Evolutionary conservation across 768 basidiomycete genomes (phyloP).

Genomic region (Lactarius vividus): DNA sequence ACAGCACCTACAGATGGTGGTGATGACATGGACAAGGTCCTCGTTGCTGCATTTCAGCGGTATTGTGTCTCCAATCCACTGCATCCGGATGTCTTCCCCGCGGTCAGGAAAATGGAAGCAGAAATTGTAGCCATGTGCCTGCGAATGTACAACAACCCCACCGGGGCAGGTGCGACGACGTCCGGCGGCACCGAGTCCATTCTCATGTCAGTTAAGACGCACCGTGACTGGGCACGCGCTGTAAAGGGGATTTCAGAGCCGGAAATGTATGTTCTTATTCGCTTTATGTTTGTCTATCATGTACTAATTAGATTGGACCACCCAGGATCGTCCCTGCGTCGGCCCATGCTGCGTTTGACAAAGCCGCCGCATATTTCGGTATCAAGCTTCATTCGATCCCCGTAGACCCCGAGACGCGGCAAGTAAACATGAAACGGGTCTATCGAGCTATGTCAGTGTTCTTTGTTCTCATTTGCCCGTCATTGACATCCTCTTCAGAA

Average conservation of each 20-base stretch:
- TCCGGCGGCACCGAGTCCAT: constrained; percentile 96
- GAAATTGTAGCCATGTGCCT: constrained; percentile 90
- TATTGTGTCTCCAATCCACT: constrained; percentile 88
- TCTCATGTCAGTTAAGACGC: constrained; percentile 91
- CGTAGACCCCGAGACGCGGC: constrained; percentile 71
- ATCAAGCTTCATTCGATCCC: constrained; percentile 90
- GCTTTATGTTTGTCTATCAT: neutral
- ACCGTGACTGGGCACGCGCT: constrained; percentile 86
- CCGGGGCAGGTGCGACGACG: constrained; percentile 89
- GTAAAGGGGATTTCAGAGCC: constrained; percentile 88
- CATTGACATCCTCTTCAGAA: constrained; percentile 45
- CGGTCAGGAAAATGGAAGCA: constrained; percentile 94
- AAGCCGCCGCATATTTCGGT: constrained; percentile 82
- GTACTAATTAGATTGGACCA: constrained; percentile 10
- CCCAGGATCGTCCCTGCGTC: constrained; percentile 76
- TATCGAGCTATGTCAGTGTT: constrained; percentile 79
- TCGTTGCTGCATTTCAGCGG: constrained; percentile 75
- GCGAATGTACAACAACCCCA: constrained; percentile 77
- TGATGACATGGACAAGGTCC: constrained; percentile 71
- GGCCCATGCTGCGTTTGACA: constrained; percentile 94
- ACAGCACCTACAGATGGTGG: constrained; percentile 61
- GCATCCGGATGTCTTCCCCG: constrained; percentile 92
- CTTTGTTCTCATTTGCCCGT: constrained; percentile 3
- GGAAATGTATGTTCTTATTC: constrained; percentile 67
- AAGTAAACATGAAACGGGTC: constrained; percentile 73